phyloP scores from a whole-genome alignment of 2,329 filamentous ascomycete species.

The Endocalyx cinctus region DNA sequence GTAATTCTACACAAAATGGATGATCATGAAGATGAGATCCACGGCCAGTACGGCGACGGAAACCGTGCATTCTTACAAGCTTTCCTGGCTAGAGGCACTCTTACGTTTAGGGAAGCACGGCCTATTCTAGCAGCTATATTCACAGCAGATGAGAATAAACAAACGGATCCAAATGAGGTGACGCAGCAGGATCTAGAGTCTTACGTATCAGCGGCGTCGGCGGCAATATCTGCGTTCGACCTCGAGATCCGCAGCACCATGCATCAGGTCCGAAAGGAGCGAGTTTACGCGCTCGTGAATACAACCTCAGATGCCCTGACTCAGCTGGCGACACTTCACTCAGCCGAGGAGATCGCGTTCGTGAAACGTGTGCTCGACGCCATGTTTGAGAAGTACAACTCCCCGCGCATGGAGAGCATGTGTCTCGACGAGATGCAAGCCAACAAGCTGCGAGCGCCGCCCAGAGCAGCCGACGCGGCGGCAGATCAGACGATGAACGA shows the following conservation, averaged over 20 bases:
- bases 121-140: constrained; percentile 73
- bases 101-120: constrained; percentile 71
- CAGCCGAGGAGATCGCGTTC: constrained; percentile 81
- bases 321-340: constrained; percentile 78
- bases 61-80: constrained; percentile 90
- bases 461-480: constrained; percentile 26
- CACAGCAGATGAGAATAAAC: constrained; percentile 42
- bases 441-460: constrained; percentile 59
- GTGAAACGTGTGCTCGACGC: constrained; percentile 82
- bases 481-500: too few species aligned
- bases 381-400: constrained; percentile 91
- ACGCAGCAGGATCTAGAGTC: constrained; percentile 62
- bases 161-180: constrained; percentile 54
- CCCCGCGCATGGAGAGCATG: constrained; percentile 73
- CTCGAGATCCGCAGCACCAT: constrained; percentile 75
- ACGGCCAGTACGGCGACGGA: constrained; percentile 47
- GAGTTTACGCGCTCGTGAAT: constrained; percentile 84
- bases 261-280: constrained; percentile 62
- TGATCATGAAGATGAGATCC: constrained; percentile 29
- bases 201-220: constrained; percentile 67
- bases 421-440: constrained; percentile 78
- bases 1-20: too few species aligned
- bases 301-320: constrained; percentile 79
- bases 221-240: constrained; percentile 73
- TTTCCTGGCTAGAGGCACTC: constrained; percentile 70